Evolutionary conservation across 768 basidiomycete species (phyloP).

Genomic region (Cyclocybe aegerita): DNA sequence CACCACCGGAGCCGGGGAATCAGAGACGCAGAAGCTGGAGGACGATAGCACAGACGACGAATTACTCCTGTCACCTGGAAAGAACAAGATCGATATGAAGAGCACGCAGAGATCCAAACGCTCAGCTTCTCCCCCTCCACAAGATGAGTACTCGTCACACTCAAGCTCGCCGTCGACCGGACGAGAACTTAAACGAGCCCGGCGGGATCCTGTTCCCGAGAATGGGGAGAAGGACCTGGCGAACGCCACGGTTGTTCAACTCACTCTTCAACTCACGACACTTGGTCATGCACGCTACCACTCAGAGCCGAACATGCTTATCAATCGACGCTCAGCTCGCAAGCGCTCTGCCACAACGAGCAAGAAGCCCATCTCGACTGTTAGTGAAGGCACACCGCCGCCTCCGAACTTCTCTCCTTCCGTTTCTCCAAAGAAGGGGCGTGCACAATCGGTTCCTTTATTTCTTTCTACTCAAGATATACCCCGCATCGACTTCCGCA

Average conservation of each 20-base stretch:
- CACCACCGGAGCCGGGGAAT: constrained; percentile 5
- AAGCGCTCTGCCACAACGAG: constrained; percentile 24
- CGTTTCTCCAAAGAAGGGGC: constrained; percentile 24
- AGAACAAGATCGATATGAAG: constrained; percentile 18
- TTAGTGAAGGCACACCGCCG: constrained; percentile 18
- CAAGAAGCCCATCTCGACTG: constrained; percentile 27
- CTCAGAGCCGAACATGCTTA: constrained; percentile 31
- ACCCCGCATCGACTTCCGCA: constrained; percentile 42
- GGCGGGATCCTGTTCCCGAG: constrained; percentile 21
- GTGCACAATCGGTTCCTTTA: constrained; percentile 48
- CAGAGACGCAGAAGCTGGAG: constrained; percentile 12
- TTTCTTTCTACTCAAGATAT: constrained; percentile 29
- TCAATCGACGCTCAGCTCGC: constrained; percentile 18
- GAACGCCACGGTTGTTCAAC: constrained; percentile 8
- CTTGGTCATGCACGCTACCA: constrained; percentile 30
- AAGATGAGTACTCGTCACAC: constrained; percentile 25
- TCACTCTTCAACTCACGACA: constrained; percentile 8
- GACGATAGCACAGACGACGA: constrained; percentile 44
- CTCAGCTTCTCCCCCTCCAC: constrained; percentile 36
- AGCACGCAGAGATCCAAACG: constrained; percentile 31
- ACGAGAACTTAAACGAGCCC: constrained; percentile 36
- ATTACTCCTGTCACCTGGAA: constrained; percentile 43
- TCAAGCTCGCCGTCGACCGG: constrained; percentile 25
- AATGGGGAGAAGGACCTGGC: constrained; percentile 14
- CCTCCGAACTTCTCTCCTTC: constrained; percentile 15